Conservation (phyloP, 1,139 yeast genomes). For the Taphrina confusa region DNA sequence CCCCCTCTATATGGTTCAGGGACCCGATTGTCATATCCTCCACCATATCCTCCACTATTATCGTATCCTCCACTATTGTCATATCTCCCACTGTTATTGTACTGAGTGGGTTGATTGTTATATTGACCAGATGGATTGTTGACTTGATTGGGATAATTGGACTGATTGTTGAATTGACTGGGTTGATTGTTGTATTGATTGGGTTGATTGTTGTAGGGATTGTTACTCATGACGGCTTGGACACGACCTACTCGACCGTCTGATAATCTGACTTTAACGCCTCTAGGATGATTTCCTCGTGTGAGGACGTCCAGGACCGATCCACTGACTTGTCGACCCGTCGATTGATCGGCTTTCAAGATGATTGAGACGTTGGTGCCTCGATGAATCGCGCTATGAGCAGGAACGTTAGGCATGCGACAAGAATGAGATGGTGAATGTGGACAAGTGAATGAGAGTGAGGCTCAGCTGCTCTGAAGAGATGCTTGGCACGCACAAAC, state of each 20-base stretch:
- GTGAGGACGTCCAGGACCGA: slow-evolving; percentile 20
- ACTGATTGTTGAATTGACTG: background rate
- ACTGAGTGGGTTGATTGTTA: background rate
- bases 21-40: background rate
- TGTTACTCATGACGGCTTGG: slow-evolving; percentile 6
- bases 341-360: slow-evolving; percentile 21
- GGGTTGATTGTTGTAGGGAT: background rate
- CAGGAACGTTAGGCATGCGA: slow-evolving; percentile 1
- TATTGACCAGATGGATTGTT: background rate
- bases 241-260: slow-evolving; percentile 33
- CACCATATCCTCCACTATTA: background rate
- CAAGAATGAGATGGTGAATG: background rate
- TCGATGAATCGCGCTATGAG: slow-evolving; percentile 9
- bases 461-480: slow-evolving; percentile 3
- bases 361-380: slow-evolving; percentile 25
- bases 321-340: slow-evolving; percentile 26
- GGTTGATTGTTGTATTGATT: background rate
- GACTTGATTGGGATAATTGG: background rate
- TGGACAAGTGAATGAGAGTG: background rate
- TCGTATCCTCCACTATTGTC: background rate
- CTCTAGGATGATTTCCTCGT: slow-evolving; percentile 29
- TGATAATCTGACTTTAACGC: slow-evolving; percentile 23
- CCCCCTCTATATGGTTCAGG: background rate
- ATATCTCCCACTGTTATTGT: background rate
- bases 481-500: background rate